A percentile compares a stretch with the other conserved stretches of the same genome.
Evolutionary conservation across 495 filamentous ascomycete genomes (phyloP).

Genomic region (Neurospora sp.): DNA sequence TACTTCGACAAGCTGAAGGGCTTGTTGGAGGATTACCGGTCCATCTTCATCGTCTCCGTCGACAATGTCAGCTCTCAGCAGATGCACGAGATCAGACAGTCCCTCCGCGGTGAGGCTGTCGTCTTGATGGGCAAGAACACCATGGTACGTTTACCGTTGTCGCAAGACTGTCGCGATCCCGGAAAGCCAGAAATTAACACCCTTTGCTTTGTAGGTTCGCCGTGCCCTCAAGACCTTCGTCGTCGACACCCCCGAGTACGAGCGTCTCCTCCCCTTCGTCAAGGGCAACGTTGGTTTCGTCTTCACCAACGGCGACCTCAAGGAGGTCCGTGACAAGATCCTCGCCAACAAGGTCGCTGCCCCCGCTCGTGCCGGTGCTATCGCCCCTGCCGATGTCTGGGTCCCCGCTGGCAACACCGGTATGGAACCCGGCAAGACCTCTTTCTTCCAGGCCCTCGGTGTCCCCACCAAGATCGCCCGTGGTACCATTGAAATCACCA

Average conservation of each 20-base stretch:
- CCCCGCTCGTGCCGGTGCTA: slow-evolving; percentile 90
- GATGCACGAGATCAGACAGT: slow-evolving; percentile 98
- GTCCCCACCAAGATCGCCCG: slow-evolving; percentile 99
- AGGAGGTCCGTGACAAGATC: slow-evolving; percentile 84
- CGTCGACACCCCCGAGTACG: slow-evolving; percentile 84
- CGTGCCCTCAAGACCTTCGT: slow-evolving; percentile 96
- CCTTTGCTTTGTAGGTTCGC: slow-evolving; percentile 51
- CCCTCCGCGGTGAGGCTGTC: slow-evolving; percentile 78
- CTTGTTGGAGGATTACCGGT: slow-evolving; percentile 83
- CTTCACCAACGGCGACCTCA: slow-evolving; percentile 96
- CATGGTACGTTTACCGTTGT: slow-evolving; percentile 55
- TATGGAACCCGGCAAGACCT: slow-evolving; percentile 99
- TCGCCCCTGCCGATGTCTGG: slow-evolving; percentile 84
- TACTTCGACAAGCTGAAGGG: slow-evolving; percentile 99
- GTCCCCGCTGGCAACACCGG: slow-evolving; percentile 96
- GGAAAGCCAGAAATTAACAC: background rate
- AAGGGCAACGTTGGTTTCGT: slow-evolving; percentile 98
- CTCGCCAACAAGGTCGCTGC: slow-evolving; percentile 93
- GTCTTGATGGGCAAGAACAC: slow-evolving; percentile 99
- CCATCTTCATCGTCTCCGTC: slow-evolving; percentile 93
- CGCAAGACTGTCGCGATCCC: background rate
- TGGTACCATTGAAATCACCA: slow-evolving; percentile 99
- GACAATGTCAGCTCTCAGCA: slow-evolving; percentile 98
- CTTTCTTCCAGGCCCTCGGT: slow-evolving; percentile 99
- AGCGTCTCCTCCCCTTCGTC: slow-evolving; percentile 90